Base-by-base conservation (phyloP, 2,329 filamentous ascomycete species). In the Drechslerella coelobrocha region DNA sequence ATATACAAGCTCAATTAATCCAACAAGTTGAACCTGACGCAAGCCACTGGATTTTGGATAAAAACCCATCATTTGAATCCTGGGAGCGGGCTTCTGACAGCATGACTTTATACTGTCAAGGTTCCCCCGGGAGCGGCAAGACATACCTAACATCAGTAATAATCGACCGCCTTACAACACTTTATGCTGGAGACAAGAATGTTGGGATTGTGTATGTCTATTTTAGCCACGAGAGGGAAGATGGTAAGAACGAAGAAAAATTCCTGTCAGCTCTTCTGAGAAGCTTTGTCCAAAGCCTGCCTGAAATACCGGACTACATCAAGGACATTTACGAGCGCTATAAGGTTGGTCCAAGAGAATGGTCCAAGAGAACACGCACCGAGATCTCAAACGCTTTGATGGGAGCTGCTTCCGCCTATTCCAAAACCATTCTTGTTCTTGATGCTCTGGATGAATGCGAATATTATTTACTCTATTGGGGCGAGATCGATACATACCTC, bases 361-460 rank as follows among this genome's bases (percentile, higher is more conserved):
- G n/a, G n/a, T n/a, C n/a, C n/a, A n/a, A n/a, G n/a, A n/a, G n/a
- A n/a, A n/a, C n/a, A n/a, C n/a, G n/a, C n/a, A n/a, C n/a, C n/a
- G n/a, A n/a, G n/a, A n/a, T n/a, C n/a, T n/a, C n/a, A n/a, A n/a
- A n/a, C n/a, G n/a, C n/a, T n/a, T n/a, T n/a, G n/a, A n/a, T n/a
- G n/a, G n/a, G n/a, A n/a, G n/a, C n/a, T n/a, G n/a, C n/a, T n/a
- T n/a, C n/a, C n/a, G n/a, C n/a, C n/a, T n/a, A n/a, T n/a, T n/a
- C n/a, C n/a, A n/a, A n/a, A n/a, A n/a, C n/a, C n/a, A n/a, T n/a
- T n/a, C n/a, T n/a, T 41, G 3, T 54, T 17, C 23, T 54, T 12
- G 51, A 54, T 24, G 51, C n/a, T 14, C 19, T 54, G 23, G 31
- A 54, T 10, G 31, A 41, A 54, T 17, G 27, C 26, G 27, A 51